Evolutionary conservation across 225 moss, liverwort and hornwort genomes (phyloP).

Genomic region (Rhytidiadelphus loreus): DNA sequence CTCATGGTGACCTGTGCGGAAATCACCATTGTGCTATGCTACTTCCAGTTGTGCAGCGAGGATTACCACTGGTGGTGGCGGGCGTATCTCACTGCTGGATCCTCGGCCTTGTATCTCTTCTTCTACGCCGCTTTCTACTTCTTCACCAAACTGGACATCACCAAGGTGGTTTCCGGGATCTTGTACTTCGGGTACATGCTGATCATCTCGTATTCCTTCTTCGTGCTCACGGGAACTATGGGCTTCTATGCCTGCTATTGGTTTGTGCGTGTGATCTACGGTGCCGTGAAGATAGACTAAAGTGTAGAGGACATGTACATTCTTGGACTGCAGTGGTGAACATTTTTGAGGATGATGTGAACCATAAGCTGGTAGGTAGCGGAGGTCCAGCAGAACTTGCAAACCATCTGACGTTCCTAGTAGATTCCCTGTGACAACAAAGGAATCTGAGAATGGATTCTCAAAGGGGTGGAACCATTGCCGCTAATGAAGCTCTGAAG

Average conservation of each 20-base stretch:
- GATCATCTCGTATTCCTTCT: constrained; percentile 93
- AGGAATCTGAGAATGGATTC: constrained; percentile 1
- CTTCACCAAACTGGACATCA: constrained; percentile 76
- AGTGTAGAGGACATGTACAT: constrained; percentile 27
- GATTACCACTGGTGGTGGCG: constrained; percentile 98
- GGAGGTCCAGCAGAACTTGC: background rate
- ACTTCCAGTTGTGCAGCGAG: constrained; percentile 91
- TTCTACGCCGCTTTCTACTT: constrained; percentile 83
- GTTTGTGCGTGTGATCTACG: constrained; percentile 89
- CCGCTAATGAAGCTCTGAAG: constrained; percentile 21
- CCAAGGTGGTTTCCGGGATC: constrained; percentile 71
- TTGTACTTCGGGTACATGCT: constrained; percentile 93
- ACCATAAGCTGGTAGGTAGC: constrained; percentile 23
- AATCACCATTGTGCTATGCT: constrained; percentile 85
- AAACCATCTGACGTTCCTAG: background rate
- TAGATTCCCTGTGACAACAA: background rate
- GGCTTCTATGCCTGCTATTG: constrained; percentile 91
- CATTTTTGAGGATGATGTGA: constrained; percentile 15
- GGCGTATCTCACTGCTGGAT: constrained; percentile 74
- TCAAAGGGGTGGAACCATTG: background rate
- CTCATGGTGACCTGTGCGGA: constrained; percentile 87
- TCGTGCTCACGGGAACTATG: constrained; percentile 82
- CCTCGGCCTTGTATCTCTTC: constrained; percentile 81
- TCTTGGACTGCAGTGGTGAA: constrained; percentile 34
- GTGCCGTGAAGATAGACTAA: constrained; percentile 82